Base-by-base conservation (phyloP, 345 rosid species). In the Melastoma malabathricum region DNA sequence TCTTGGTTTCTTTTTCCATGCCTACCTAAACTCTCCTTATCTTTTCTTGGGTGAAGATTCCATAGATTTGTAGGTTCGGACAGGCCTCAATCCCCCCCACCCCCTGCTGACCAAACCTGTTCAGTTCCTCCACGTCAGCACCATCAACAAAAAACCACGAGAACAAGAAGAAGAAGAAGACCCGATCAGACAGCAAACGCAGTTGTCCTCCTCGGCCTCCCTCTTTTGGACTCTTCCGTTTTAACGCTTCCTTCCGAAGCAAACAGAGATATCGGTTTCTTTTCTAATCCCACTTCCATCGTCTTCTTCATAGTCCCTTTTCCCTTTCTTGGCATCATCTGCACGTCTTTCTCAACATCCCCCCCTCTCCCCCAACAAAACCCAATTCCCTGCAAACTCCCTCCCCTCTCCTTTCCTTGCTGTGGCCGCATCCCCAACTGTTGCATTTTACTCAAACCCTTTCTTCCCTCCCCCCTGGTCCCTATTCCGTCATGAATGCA, bases 121-220 rank as follows among this genome's bases (percentile, higher is more conserved):
- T 17, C 10, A 34, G 53, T n/a, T 34, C 19, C 19, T 34, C 19
- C 53, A 50, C 53, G 17, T 50, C 53, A n/a, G n/a, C n/a, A n/a
- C n/a, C n/a, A n/a, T n/a, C n/a, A n/a, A n/a, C n/a, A n/a, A n/a
- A n/a, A n/a, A n/a, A n/a, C n/a, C n/a, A n/a, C n/a, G n/a, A n/a
- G n/a, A n/a, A n/a, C n/a, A n/a, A n/a, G n/a, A n/a, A n/a, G n/a
- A n/a, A n/a, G n/a, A n/a, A n/a, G n/a, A n/a, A n/a, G n/a, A n/a
- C n/a, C n/a, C n/a, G n/a, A n/a, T n/a, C n/a, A 19, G 43, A 50
- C 10, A 27, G n/a, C 31, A 34, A 1, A n/a, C 53, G 19, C 31
- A 34, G 17, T 9, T 34, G 41, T 13, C 53, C 31, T 50, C 53
- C 17, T 16, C 14, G 31, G 13, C 39, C 39, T 6, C 10, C 18